Percentiles rank a stretch among this genome's conserved stretches.
phyloP scores from a whole-genome alignment of 2,329 filamentous ascomycete species.

The Pseudogymnoascus sp. region DNA sequence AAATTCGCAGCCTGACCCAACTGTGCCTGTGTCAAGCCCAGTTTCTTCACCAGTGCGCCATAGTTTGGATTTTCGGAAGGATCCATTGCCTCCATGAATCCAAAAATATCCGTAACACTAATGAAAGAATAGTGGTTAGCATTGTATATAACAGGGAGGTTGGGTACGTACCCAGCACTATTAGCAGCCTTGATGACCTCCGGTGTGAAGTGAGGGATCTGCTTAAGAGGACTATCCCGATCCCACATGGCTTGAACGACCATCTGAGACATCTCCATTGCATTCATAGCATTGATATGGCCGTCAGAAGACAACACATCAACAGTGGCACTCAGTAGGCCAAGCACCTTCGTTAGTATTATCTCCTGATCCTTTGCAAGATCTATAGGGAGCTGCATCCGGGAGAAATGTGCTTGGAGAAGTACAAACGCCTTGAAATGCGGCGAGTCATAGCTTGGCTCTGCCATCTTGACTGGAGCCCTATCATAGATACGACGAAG shows the following conservation, averaged over 20 bases:
- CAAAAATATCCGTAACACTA: slow-evolving; percentile 86
- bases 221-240: slow-evolving; percentile 89
- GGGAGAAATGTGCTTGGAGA: slow-evolving; percentile 91
- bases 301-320: slow-evolving; percentile 94
- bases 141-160: not conserved
- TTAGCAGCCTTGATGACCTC: slow-evolving; percentile 77
- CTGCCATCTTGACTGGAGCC: slow-evolving; percentile 88
- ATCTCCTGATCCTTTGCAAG: slow-evolving; percentile 92
- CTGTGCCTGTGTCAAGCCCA: slow-evolving; percentile 74
- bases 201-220: slow-evolving; percentile 88
- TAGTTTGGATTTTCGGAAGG: slow-evolving; percentile 85
- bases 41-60: slow-evolving; percentile 63
- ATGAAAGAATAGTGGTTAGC: slow-evolving; percentile 27
- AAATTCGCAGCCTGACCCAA: slow-evolving; percentile 85
- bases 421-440: slow-evolving; percentile 99
- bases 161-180: slow-evolving; percentile 58
- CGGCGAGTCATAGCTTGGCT: slow-evolving; percentile 80
- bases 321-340: slow-evolving; percentile 82
- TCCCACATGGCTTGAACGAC: slow-evolving; percentile 99
- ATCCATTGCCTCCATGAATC: slow-evolving; percentile 99
- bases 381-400: slow-evolving; percentile 94
- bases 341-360: slow-evolving; percentile 76
- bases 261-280: slow-evolving; percentile 99
- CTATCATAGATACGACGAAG: slow-evolving; percentile 90
- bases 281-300: slow-evolving; percentile 92